phyloP scores from a whole-genome alignment of 2,329 filamentous ascomycete genomes.

The Phialophora tarda region DNA sequence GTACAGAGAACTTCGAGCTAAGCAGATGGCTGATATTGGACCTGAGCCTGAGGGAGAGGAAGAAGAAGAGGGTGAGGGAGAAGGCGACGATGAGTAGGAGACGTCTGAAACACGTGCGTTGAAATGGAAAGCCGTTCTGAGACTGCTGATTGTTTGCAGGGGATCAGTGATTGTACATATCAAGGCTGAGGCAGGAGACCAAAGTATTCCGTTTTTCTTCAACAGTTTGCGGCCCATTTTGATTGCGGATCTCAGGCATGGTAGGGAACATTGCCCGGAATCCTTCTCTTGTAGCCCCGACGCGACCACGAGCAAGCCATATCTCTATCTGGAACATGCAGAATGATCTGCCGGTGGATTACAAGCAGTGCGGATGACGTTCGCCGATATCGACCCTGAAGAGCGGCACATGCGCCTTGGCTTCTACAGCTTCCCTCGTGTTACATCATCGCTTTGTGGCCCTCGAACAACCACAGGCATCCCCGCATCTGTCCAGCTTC shows the following conservation, averaged over 20 bases:
- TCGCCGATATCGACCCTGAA: background rate
- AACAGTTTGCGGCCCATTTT: background rate
- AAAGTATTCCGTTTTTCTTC: constrained; percentile 24
- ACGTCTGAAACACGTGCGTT: constrained; percentile 12
- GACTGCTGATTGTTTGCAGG: constrained; percentile 23
- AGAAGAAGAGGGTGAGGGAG: constrained; percentile 37
- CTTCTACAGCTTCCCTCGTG: background rate
- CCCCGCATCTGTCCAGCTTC: constrained; percentile 3
- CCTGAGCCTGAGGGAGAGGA: constrained; percentile 47
- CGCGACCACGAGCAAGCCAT: background rate
- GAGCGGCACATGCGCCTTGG: background rate
- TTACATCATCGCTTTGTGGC: constrained; percentile 9
- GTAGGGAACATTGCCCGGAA: background rate
- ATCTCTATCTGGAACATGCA: background rate
- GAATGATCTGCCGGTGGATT: background rate
- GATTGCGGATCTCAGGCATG: background rate
- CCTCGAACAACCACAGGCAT: background rate
- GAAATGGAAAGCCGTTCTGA: constrained; percentile 17
- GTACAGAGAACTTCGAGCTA: constrained; percentile 57
- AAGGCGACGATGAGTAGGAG: constrained; percentile 36
- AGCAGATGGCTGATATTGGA: constrained; percentile 54
- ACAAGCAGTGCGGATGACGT: background rate
- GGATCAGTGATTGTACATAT: constrained; percentile 32
- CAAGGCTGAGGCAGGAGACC: constrained; percentile 23
- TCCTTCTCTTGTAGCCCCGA: background rate